phyloP scores from a whole-genome alignment of 1,284 basidiomycete genomes.

The Kwoniella shivajii region DNA sequence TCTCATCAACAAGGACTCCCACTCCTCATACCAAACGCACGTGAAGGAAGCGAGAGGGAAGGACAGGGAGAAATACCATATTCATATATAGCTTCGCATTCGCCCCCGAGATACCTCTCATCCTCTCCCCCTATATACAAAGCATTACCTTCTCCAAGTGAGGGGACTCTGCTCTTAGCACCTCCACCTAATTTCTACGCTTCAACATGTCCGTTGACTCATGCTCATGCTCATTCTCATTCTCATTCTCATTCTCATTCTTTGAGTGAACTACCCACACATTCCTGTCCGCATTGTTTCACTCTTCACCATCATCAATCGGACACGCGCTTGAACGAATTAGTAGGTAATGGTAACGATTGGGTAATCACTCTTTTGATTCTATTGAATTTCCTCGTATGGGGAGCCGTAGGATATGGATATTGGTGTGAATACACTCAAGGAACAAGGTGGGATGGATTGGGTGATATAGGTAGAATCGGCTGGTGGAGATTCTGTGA shows the following conservation, averaged over 20 bases:
- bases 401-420: conserved; percentile 17
- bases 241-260: background rate
- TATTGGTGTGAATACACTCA: conserved; percentile 12
- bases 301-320: background rate
- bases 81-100: background rate
- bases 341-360: background rate
- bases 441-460: background rate
- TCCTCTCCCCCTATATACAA: conserved; percentile 18
- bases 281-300: conserved; percentile 9
- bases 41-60: background rate
- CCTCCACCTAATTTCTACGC: conserved; percentile 16
- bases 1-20: background rate
- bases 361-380: conserved; percentile 10
- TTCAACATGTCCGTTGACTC: conserved; percentile 11
- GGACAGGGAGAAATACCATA: background rate
- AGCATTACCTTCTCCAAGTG: conserved; percentile 12
- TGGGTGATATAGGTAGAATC: background rate
- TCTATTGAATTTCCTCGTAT: conserved; percentile 17
- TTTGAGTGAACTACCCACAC: background rate
- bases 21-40: no score
- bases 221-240: background rate
- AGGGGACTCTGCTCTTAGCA: conserved; percentile 14
- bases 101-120: background rate
- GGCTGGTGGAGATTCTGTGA: conserved; percentile 3
- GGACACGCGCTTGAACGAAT: background rate